phyloP scores from a whole-genome alignment of 164 flowering plant genomes.

The Tetracentron sinense region DNA sequence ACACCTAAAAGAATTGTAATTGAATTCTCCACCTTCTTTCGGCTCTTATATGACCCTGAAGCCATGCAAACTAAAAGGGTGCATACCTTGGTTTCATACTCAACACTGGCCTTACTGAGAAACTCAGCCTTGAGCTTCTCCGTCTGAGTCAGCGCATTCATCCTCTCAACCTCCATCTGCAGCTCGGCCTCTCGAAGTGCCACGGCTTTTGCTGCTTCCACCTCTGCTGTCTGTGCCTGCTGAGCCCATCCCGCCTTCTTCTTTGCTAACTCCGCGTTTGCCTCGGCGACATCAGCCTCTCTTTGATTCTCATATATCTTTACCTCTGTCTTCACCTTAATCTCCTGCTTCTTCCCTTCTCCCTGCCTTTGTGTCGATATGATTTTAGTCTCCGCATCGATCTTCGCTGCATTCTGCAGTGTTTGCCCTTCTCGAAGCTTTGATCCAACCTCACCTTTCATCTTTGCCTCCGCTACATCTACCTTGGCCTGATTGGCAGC shows the following conservation, averaged over 20 bases:
- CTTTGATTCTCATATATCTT: constrained; percentile 3
- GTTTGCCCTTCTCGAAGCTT: constrained; percentile 4
- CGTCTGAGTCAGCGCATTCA: neutral
- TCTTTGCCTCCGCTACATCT: constrained; percentile 6
- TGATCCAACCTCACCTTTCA: constrained; percentile 7
- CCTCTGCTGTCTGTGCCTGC: neutral
- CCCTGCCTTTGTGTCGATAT: neutral
- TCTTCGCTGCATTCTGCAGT: neutral
- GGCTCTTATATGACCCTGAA: neutral
- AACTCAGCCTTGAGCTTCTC: constrained; percentile 2
- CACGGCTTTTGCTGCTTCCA: neutral
- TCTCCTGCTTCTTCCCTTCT: constrained; percentile 7
- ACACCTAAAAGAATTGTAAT: too few relatives aligned
- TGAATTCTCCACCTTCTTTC: neutral
- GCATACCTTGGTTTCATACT: neutral
- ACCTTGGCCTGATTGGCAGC: neutral
- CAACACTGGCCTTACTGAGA: neutral
- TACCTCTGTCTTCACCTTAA: constrained; percentile 3
- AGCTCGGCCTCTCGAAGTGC: neutral
- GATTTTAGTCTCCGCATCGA: constrained; percentile 10
- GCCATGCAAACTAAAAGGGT: neutral
- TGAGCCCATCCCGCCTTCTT: neutral
- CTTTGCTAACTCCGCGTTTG: neutral
- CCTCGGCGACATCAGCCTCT: constrained; percentile 3
- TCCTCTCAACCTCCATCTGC: neutral